A percentile compares a stretch with the other conserved stretches of the same genome.
phyloP scores from a whole-genome alignment of 2,329 filamentous ascomycete species.

The Nemania serpens region DNA sequence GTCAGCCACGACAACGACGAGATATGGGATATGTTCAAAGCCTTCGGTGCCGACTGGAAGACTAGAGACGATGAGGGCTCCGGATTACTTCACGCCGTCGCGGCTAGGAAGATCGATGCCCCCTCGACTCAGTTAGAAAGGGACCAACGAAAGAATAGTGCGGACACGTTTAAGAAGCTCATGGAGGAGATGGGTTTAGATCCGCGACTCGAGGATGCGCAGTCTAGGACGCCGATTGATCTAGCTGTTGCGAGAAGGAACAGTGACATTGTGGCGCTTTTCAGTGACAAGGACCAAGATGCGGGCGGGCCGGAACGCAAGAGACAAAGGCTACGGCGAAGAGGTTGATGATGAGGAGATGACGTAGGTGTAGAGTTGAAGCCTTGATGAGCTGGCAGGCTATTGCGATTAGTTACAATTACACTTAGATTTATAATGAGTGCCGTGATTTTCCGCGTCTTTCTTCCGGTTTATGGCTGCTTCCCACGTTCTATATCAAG shows the following conservation, averaged over 20 bases:
- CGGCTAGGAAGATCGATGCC: not conserved
- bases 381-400: no score
- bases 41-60: not conserved
- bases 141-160: not conserved
- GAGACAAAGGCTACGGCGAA: not conserved
- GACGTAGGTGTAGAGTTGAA: no score
- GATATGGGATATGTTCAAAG: not conserved
- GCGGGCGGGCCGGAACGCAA: not conserved
- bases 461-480: no score
- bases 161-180: not conserved
- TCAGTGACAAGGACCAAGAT: not conserved
- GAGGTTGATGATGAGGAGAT: no score
- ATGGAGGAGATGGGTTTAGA: not conserved
- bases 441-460: no score
- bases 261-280: not conserved
- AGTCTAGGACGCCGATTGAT: conserved; percentile 1
- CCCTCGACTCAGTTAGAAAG: not conserved
- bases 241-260: not conserved
- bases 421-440: no score
- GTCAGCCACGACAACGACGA: not conserved
- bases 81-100: not conserved
- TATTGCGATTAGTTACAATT: no score
- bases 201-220: not conserved
- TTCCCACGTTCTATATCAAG: no score
- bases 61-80: not conserved